Percentiles rank a stretch among this genome's conserved stretches.
Conservation (phyloP, 2,329 filamentous ascomycete genomes). For the Mycosphaerella arachidis region DNA sequence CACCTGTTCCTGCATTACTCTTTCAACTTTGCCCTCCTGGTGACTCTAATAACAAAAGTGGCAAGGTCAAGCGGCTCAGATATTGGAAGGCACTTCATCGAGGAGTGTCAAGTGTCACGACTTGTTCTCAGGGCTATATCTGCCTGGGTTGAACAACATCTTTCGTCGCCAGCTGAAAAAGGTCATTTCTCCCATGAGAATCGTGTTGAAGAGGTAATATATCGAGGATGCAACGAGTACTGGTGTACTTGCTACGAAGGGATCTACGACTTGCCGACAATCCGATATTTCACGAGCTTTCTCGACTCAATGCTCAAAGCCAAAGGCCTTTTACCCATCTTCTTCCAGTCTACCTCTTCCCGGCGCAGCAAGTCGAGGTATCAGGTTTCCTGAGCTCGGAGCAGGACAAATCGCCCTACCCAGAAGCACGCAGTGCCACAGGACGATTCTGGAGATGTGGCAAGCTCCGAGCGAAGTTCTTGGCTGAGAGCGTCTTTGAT, state of each 20-base stretch:
- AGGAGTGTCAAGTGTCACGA: not conserved
- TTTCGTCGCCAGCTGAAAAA: not conserved
- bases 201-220: not conserved
- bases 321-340: constrained; percentile 56
- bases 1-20: constrained; percentile 8
- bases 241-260: constrained; percentile 68
- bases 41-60: not conserved
- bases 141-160: not conserved
- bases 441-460: constrained; percentile 70
- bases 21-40: not conserved
- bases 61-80: not conserved
- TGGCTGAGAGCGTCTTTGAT: constrained; percentile 69
- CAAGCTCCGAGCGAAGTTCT: constrained; percentile 65
- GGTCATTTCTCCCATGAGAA: not conserved
- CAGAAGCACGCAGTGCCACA: constrained; percentile 61
- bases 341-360: constrained; percentile 66
- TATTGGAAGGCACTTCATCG: not conserved
- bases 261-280: constrained; percentile 73
- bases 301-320: constrained; percentile 45
- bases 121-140: not conserved
- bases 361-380: constrained; percentile 67
- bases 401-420: constrained; percentile 58
- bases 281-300: constrained; percentile 60
- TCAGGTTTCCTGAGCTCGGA: constrained; percentile 62
- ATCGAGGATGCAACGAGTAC: constrained; percentile 38